Base-by-base conservation (phyloP, 2,329 filamentous ascomycete genomes). In the Penicillium sp. region DNA sequence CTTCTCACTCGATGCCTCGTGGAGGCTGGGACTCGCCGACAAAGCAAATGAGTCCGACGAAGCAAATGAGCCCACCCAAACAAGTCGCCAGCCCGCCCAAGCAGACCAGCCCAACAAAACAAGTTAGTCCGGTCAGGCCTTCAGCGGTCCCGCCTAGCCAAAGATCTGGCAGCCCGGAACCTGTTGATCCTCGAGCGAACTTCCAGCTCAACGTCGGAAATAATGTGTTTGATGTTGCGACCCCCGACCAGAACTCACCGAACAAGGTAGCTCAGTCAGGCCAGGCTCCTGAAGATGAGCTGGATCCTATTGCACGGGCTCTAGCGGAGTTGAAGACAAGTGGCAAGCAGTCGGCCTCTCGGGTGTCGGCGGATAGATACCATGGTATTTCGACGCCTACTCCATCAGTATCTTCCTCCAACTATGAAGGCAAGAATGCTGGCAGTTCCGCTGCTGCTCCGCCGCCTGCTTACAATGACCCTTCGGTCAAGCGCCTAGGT, bases 321-420 rank as follows among this genome's bases (percentile, higher is more conserved):
- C 78, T 99, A 7, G 93, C 92, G 10, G 92, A 99, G 63, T 78
- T 99, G 30, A 97, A 95, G 73, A 89, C 86, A 0, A 87, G 91
- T 4, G 80, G 78, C 13, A 97, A 97, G 71, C 86, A 91, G 60
- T 81, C 89, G 6, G 85, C 84, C 3, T 78, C 81, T 41, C 83
- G 95, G n/a, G 83, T 95, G 52, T 95, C 93, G n/a, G 93, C 91
- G 14, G 95, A 99, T 68, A 84, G 88, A 53, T 96, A 95, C 70
- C 89, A 95, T 64, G 92, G 93, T n/a, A 86, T 99, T 54, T 77
- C 88, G 11, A 95, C 92, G 1, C 92, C 93, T 4, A 84, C 80
- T 6, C 87, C 74, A 19, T 70, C 70, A 13, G 67, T 72, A 14
- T 65, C 69, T 29, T 65, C 71, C 12, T 69, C 73, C 16, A 56